Base-by-base conservation (phyloP, 2,329 filamentous ascomycete species). In the Claviceps quebecensis region DNA sequence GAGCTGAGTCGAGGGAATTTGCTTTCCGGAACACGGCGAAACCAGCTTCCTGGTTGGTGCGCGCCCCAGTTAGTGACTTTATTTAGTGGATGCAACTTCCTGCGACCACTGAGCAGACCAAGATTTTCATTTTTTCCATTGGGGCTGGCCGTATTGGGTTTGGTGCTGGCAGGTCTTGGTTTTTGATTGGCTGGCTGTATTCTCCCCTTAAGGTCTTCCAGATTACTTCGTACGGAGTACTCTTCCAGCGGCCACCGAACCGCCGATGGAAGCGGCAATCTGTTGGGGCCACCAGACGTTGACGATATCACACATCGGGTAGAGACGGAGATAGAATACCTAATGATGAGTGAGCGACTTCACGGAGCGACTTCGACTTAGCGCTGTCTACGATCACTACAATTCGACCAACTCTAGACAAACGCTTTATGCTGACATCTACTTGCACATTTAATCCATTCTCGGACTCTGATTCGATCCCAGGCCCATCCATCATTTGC, bases 11-110 rank as follows among this genome's bases (percentile, higher is more conserved):
- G 56, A 57, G 56, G 54, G 54, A 57, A 57, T 54, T 54, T 54
- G 47, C 53, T 54, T 57, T 53, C 51, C 54, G 54, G 53, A 56
- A 45, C 44, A 46, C 55, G 55, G 50, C 54, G 52, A 54, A 53
- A 54, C 50, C 43, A 56, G 53, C 52, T 54, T 52, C 50, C 50
- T 56, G 50, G 50, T 53, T 50, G 51, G 51, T 50, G 47, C 26
- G 26, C 29, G 38, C 16, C 29, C 36, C 17, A 39, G 29, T 34
- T 34, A 34, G 29, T 34, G 29, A 34, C 29, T 34, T 34, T 34
- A 11, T 44, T 11, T 45, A 45, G 34, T 43, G 50, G 45, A 45
- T 23, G 48, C 48, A 49, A 48, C 23, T 26, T 9, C 45, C 48
- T 48, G 45, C 48, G 19, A 50, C 16, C 26, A 16, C 19, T 17